These are phyloP conservation scores for Lyophyllum semitale DNA, from an alignment of 768 basidiomycete genomes.

Conservation along the genomic window DNA sequence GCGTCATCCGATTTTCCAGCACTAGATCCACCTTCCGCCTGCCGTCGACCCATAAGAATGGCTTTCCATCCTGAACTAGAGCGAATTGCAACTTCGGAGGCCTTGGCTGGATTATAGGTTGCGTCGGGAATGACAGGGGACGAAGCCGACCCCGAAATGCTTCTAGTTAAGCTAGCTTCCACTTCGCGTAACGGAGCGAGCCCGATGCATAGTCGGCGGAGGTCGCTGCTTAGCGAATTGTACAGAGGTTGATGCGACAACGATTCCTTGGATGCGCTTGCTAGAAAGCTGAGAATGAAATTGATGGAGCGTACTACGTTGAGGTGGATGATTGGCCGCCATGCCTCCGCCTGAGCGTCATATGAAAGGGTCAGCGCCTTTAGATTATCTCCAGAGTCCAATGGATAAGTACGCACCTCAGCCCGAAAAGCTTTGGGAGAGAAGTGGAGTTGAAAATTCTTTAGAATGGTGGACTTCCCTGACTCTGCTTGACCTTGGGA, in stretches of 20 bases:
- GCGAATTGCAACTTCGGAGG: slow-evolving; percentile 49
- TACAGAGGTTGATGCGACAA: slow-evolving; percentile 19
- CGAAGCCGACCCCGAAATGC: slow-evolving; percentile 35
- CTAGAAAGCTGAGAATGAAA: slow-evolving; percentile 36
- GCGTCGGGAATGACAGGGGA: slow-evolving; percentile 12
- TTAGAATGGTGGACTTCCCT: slow-evolving; percentile 67
- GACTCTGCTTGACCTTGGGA: slow-evolving; percentile 63
- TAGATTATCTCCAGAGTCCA: too few species aligned
- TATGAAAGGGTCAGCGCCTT: background rate
- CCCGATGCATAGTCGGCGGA: slow-evolving; percentile 48
- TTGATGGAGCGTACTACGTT: slow-evolving; percentile 62
- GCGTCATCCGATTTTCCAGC: slow-evolving; percentile 34
- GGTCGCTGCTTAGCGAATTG: slow-evolving; percentile 30
- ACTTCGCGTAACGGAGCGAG: slow-evolving; percentile 58
- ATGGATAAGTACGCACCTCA: slow-evolving; percentile 36
- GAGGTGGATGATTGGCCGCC: slow-evolving; percentile 69
- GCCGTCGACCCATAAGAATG: slow-evolving; percentile 37
- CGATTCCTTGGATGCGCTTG: slow-evolving; percentile 18
- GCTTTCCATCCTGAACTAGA: slow-evolving; percentile 53
- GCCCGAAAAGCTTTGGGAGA: slow-evolving; percentile 59
- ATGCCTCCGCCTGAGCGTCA: slow-evolving; percentile 42
- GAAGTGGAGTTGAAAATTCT: slow-evolving; percentile 66
- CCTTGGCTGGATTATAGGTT: slow-evolving; percentile 38
- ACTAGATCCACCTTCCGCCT: slow-evolving; percentile 18
- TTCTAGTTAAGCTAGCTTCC: slow-evolving; percentile 48